These are phyloP conservation scores for Pseudisothecium myosuroides DNA, from an alignment of 225 moss, liverwort and hornwort genomes.

Conservation along the genomic window DNA sequence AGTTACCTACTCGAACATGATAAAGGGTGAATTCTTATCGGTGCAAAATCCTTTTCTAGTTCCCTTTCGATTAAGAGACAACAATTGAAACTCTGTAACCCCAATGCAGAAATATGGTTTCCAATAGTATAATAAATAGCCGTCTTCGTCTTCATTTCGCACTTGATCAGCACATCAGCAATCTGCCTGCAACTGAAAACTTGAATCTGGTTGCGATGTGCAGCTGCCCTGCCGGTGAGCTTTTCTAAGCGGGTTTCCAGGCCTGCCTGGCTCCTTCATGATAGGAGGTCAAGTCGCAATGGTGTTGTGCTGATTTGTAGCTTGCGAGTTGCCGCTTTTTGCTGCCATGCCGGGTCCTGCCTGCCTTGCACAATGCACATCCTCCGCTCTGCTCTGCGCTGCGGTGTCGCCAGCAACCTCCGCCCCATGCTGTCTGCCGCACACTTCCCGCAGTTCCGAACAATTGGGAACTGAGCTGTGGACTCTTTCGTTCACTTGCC, in stretches of 20 bases:
- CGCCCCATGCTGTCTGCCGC: not conserved
- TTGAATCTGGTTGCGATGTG: not conserved
- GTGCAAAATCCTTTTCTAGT: not conserved
- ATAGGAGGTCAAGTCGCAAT: not conserved
- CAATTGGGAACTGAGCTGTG: not conserved
- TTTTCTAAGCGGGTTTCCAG: not conserved
- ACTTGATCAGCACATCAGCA: not conserved
- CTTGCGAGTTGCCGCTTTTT: not conserved
- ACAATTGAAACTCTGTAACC: not conserved
- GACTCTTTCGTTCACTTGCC: not conserved
- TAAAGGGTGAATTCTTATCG: too few relatives aligned
- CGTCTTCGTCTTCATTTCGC: not conserved
- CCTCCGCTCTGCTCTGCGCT: not conserved
- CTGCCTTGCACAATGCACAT: not conserved
- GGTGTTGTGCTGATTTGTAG: not conserved
- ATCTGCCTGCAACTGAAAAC: not conserved
- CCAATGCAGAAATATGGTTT: not conserved
- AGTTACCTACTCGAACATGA: not conserved
- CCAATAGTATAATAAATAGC: not conserved
- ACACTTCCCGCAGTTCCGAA: not conserved
- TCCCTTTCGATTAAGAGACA: not conserved
- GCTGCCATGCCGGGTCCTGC: not conserved
- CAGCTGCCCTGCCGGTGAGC: not conserved
- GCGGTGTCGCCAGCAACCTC: not conserved
- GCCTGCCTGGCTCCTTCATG: not conserved